These are phyloP conservation scores for Candida golubevii DNA, from an alignment of 805 yeast species.

Conservation along the genomic window DNA sequence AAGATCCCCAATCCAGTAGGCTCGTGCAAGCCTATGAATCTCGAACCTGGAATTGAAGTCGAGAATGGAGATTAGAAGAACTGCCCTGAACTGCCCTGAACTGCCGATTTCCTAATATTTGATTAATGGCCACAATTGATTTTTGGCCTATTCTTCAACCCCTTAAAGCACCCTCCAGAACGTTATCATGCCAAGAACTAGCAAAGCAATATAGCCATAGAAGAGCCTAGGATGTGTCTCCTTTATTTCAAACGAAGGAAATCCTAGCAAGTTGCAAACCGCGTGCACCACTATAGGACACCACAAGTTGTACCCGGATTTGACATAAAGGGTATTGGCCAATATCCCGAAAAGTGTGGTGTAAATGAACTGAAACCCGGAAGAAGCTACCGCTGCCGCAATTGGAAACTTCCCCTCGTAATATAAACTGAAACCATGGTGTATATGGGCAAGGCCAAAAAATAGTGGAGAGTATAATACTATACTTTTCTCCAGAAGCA, in stretches of 20 bases:
- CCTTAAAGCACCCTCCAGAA: slow-evolving; percentile 8
- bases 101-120: too few species aligned
- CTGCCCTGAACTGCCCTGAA: too few species aligned
- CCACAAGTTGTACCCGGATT: slow-evolving; percentile 48
- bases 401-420: slow-evolving; percentile 19
- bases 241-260: slow-evolving; percentile 42
- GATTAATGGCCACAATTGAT: too few species aligned
- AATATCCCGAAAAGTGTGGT: slow-evolving; percentile 71
- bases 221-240: slow-evolving; percentile 13
- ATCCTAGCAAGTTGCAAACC: slow-evolving; percentile 67
- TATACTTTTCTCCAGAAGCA: slow-evolving; percentile 1
- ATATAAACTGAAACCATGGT: slow-evolving; percentile 58
- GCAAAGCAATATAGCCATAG: slow-evolving; percentile 32
- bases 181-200: slow-evolving; percentile 37
- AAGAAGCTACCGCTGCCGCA: slow-evolving; percentile 29
- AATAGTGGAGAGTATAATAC: slow-evolving; percentile 42
- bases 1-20: too few species aligned
- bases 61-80: too few species aligned
- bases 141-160: too few species aligned
- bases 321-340: slow-evolving; percentile 53
- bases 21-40: too few species aligned
- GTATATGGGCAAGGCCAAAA: slow-evolving; percentile 77
- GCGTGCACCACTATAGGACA: slow-evolving; percentile 55
- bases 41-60: too few species aligned
- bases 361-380: slow-evolving; percentile 53